These are phyloP conservation scores for Ophiostoma populinum DNA, from an alignment of 2,329 filamentous ascomycete genomes.

Conservation along the genomic window DNA sequence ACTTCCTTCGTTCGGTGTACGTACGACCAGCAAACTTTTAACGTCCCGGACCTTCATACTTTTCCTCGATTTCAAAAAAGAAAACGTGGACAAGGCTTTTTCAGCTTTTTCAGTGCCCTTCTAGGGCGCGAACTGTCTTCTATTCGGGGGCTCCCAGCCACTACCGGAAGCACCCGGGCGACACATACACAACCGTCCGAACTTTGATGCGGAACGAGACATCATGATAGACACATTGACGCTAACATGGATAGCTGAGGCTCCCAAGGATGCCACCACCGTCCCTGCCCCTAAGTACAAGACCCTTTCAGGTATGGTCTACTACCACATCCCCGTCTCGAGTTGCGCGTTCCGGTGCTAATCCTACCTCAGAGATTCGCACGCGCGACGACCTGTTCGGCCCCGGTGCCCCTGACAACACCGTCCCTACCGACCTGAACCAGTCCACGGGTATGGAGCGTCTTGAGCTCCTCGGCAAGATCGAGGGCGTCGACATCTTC, in stretches of 20 bases:
- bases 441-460: conserved; percentile 95
- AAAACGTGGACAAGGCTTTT: too few species aligned
- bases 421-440: conserved; percentile 83
- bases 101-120: too few species aligned
- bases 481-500: conserved; percentile 95
- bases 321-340: too few species aligned
- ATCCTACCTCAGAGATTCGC: conserved; percentile 55
- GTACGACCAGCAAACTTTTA: too few species aligned
- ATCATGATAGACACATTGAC: neutral
- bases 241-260: conserved; percentile 18
- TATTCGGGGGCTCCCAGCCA: too few species aligned
- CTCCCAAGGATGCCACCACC: conserved; percentile 11
- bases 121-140: too few species aligned
- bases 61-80: too few species aligned
- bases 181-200: too few species aligned
- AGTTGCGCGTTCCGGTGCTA: too few species aligned
- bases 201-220: neutral
- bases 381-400: conserved; percentile 64
- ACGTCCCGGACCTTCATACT: too few species aligned
- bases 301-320: conserved; percentile 29
- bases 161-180: too few species aligned
- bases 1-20: conserved; percentile 45
- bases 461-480: conserved; percentile 97
- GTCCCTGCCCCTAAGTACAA: conserved; percentile 19
- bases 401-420: conserved; percentile 66